A percentile compares a stretch with the other conserved stretches of the same genome.
These are phyloP conservation scores for Zea luxurians DNA, from an alignment of 176 grass and related monocot genomes.

Conservation along the genomic window DNA sequence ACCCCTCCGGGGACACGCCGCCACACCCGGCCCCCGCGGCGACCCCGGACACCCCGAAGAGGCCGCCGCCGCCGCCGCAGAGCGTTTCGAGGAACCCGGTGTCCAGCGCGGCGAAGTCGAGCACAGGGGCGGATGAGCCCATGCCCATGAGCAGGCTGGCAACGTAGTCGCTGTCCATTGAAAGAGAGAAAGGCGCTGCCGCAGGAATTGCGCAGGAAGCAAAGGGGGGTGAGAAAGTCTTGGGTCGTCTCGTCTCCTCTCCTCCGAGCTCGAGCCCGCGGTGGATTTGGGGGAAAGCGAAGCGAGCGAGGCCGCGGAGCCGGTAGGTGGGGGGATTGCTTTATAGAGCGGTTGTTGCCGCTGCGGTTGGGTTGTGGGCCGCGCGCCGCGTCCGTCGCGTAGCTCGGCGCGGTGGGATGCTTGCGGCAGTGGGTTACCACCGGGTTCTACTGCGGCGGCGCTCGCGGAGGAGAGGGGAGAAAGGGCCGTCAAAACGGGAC, in stretches of 20 bases:
- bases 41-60: neutral
- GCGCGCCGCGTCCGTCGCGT: slow-evolving; percentile 2
- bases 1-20: slow-evolving; percentile 50
- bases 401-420: slow-evolving; percentile 37
- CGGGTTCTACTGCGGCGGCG: neutral
- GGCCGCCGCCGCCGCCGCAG: slow-evolving; percentile 25
- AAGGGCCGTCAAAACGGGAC: slow-evolving; percentile 31
- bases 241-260: neutral
- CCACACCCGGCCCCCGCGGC: neutral
- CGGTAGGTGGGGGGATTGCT: slow-evolving; percentile 32
- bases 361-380: neutral
- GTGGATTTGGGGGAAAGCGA: slow-evolving; percentile 30
- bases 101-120: slow-evolving; percentile 47
- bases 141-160: slow-evolving; percentile 34
- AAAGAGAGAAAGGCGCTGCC: neutral
- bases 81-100: slow-evolving; percentile 58
- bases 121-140: slow-evolving; percentile 23
- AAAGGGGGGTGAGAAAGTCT: neutral
- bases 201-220: slow-evolving; percentile 50
- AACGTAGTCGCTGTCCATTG: slow-evolving; percentile 54
- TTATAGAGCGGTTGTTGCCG: slow-evolving; percentile 36
- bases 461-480: neutral
- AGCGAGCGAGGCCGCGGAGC: neutral
- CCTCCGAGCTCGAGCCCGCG: neutral
- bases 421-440: slow-evolving; percentile 32